These are phyloP conservation scores for Mycena galopus DNA, from an alignment of 768 basidiomycete species.

Conservation along the genomic window DNA sequence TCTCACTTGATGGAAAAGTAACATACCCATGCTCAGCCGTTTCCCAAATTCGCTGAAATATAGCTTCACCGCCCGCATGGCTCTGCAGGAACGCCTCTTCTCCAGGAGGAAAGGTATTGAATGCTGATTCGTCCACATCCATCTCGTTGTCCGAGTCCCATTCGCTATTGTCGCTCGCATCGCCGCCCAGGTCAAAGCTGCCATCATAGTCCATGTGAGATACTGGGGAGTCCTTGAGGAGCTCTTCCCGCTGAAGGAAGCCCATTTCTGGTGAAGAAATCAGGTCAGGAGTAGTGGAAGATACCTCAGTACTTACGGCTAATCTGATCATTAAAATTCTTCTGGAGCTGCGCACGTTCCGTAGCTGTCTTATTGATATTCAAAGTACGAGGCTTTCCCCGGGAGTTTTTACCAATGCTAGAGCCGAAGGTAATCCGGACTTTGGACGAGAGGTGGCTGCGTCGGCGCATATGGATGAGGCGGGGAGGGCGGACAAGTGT, in stretches of 20 bases:
- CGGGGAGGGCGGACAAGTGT: too few relatives aligned
- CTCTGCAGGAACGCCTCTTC: not conserved
- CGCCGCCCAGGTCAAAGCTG: not conserved
- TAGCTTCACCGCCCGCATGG: not conserved
- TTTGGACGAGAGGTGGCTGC: not conserved
- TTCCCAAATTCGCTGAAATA: not conserved
- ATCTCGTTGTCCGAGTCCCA: too few relatives aligned
- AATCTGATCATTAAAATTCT: not conserved
- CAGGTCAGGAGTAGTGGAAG: not conserved
- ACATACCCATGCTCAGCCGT: not conserved
- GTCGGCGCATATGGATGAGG: too few relatives aligned
- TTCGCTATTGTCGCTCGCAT: not conserved
- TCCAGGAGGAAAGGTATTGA: not conserved
- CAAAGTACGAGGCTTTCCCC: not conserved
- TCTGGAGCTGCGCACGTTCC: not conserved
- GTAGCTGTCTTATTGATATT: too few relatives aligned
- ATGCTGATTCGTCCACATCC: not conserved
- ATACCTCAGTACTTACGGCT: not conserved
- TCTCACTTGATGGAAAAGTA: too few relatives aligned
- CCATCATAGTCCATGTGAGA: not conserved
- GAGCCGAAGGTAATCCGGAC: not conserved
- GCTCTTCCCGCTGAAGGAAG: not conserved
- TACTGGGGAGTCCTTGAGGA: not conserved
- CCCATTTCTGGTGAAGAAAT: not conserved
- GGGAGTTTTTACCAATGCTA: not conserved